phyloP scores from a whole-genome alignment of 495 filamentous ascomycete genomes.

The Achaetomiella virescens region DNA sequence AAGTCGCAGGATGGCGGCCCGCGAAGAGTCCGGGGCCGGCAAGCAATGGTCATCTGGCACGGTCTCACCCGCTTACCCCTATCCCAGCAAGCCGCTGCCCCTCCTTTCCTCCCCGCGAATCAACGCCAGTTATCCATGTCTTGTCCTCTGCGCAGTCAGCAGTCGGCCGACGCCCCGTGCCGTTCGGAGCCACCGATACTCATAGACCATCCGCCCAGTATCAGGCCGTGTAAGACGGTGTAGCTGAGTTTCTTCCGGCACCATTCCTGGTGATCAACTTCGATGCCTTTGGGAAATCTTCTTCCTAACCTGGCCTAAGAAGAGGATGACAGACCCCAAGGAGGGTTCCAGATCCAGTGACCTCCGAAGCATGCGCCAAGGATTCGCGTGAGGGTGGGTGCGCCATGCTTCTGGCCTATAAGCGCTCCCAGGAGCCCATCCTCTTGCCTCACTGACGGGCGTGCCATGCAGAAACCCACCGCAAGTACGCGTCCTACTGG shows the following conservation, averaged over 20 bases:
- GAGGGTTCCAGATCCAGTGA: too few species aligned
- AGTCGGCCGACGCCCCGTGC: conserved; percentile 4
- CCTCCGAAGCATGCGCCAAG: too few species aligned
- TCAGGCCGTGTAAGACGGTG: background rate
- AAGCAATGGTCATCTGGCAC: background rate
- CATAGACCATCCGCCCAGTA: conserved; percentile 8
- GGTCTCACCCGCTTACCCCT: background rate
- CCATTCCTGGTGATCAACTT: background rate
- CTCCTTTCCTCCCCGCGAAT: conserved; percentile 1
- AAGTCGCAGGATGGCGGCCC: too few species aligned
- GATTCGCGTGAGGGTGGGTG: too few species aligned
- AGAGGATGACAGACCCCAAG: background rate
- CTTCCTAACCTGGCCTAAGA: background rate
- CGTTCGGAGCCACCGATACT: background rate
- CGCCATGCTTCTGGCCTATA: too few species aligned
- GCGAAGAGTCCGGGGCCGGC: too few species aligned
- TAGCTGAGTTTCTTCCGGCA: background rate
- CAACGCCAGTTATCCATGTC: background rate
- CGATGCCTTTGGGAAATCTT: background rate
- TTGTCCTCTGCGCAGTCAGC: background rate
- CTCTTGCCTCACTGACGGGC: too few species aligned
- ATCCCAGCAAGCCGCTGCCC: background rate
- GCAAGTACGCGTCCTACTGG: too few species aligned
- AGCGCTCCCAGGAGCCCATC: too few species aligned
- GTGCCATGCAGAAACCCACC: too few species aligned